Conservation (phyloP, 306 rosid genomes). For the Parietaria judaica region DNA sequence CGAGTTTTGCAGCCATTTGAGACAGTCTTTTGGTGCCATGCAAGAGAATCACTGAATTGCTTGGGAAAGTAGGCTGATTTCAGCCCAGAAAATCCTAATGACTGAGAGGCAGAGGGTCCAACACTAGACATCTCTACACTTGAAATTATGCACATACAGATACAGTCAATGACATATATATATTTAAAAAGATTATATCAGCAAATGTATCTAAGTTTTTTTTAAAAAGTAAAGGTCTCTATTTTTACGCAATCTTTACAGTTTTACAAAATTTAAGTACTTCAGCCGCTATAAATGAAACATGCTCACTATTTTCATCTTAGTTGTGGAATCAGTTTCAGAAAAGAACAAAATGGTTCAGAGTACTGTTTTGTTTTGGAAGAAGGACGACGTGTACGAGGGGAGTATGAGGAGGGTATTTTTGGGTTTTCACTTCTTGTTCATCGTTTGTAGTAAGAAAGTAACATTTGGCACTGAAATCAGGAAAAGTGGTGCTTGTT, state of each 20-base stretch:
- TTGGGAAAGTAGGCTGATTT: constrained; percentile 26
- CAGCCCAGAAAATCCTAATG: constrained; percentile 38
- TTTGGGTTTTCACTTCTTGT: constrained; percentile 19
- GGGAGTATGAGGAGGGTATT: constrained; percentile 5
- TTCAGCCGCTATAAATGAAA: too few species aligned
- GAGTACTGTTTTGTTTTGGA: too few species aligned
- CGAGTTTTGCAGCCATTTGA: constrained; percentile 49
- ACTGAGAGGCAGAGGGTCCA: constrained; percentile 20
- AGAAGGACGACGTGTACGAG: constrained; percentile 20
- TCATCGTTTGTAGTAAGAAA: not conserved
- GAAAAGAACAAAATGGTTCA: too few species aligned
- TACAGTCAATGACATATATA: too few species aligned
- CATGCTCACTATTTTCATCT: too few species aligned
- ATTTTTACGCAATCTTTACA: too few species aligned
- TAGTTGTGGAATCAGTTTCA: too few species aligned
- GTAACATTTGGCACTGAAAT: not conserved
- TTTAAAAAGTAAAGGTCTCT: too few species aligned
- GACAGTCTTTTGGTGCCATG: constrained; percentile 38
- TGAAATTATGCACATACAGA: not conserved
- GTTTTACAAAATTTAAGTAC: too few species aligned
- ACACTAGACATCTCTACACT: constrained; percentile 37
- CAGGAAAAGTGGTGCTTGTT: constrained; percentile 13
- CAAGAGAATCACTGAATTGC: constrained; percentile 24
- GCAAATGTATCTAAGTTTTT: too few species aligned
- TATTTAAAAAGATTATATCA: too few species aligned